Base-by-base conservation (phyloP, 495 filamentous ascomycete species). In the Penicillium paxilli region DNA sequence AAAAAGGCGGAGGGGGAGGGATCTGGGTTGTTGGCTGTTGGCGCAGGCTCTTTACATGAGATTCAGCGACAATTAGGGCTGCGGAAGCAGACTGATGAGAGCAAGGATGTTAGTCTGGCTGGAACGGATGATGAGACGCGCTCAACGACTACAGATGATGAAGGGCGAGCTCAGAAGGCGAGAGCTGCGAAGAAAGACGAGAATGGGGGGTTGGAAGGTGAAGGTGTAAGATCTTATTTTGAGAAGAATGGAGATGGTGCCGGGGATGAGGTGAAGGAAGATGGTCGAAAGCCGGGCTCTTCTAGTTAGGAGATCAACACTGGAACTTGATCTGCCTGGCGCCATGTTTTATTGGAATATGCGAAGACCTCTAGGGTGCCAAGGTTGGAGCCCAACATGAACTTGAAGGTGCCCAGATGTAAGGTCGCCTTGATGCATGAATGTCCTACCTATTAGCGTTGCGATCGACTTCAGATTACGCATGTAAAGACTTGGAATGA, bases 51-150 rank as follows among this genome's bases (percentile, higher is more conserved):
- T 17, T 38, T 62, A 4, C 57, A 65, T 40, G 51, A 44, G 2
- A 63, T 77, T 1, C 72, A 79, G 12, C 87, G 83, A 65, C 78
- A 83, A 42, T 66, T 94, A 9, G 90, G 90, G 0, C 60, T 94
- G 22, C 71, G 88, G 22, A 79, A 79, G 23, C 76, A 83, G 48
- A 84, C 75, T 4, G 79, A 82, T 11, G 76, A 79, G 6, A 91
- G 83, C 52, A 78, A 71, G 5, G 75, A 83, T 49, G 74, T 90
- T 6, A 90, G 87, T 63, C 80, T 85, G 57, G 87, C 88, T 4
- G 84, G 76, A 40, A 87, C 81, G 54, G 67, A 80, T 58, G 83
- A 83, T 60, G 77, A 62, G 67, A 69, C 26, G 75, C 33, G 8
- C 33, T 49, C 44, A 14, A 49, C 20, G 14, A 49, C 38, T 14